Evolutionary conservation across 768 basidiomycete species (phyloP).

Genomic region (Leccinum imitatum): DNA sequence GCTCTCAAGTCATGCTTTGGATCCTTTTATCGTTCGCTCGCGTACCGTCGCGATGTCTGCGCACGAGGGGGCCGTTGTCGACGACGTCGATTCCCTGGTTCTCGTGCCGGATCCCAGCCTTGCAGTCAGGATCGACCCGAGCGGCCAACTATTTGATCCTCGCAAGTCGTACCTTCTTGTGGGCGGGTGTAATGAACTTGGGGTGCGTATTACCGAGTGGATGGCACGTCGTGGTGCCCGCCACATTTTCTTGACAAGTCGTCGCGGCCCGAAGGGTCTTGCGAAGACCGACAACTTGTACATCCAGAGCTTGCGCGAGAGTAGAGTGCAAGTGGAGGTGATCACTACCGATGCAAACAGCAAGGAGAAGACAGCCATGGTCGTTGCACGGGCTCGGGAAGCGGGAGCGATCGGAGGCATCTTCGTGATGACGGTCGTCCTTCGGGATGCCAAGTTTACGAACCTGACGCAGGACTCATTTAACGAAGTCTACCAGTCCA

Average conservation of each 20-base stretch:
- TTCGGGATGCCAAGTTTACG: constrained; percentile 33
- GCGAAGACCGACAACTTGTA: constrained; percentile 29
- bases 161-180: constrained; percentile 25
- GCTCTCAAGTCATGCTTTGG: constrained; percentile 19
- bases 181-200: constrained; percentile 23
- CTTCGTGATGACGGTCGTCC: constrained; percentile 36
- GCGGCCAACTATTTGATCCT: constrained; percentile 31
- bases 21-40: constrained; percentile 13
- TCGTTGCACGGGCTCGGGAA: constrained; percentile 23
- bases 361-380: constrained; percentile 22
- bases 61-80: constrained; percentile 2
- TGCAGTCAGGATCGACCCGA: constrained; percentile 23
- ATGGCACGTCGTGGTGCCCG: constrained; percentile 35
- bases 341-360: constrained; percentile 29
- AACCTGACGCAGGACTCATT: constrained; percentile 35
- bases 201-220: constrained; percentile 33
- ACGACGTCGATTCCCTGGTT: constrained; percentile 15
- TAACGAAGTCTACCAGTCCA: constrained; percentile 24
- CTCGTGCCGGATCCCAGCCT: constrained; percentile 14
- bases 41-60: constrained; percentile 13
- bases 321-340: constrained; percentile 26
- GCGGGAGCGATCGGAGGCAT: constrained; percentile 32
- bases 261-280: constrained; percentile 20
- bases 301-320: constrained; percentile 24
- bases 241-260: constrained; percentile 32